A percentile compares a stretch with the other conserved stretches of the same genome.
Conservation (phyloP, 495 filamentous ascomycete genomes). For the Penicillium flavigenum region DNA sequence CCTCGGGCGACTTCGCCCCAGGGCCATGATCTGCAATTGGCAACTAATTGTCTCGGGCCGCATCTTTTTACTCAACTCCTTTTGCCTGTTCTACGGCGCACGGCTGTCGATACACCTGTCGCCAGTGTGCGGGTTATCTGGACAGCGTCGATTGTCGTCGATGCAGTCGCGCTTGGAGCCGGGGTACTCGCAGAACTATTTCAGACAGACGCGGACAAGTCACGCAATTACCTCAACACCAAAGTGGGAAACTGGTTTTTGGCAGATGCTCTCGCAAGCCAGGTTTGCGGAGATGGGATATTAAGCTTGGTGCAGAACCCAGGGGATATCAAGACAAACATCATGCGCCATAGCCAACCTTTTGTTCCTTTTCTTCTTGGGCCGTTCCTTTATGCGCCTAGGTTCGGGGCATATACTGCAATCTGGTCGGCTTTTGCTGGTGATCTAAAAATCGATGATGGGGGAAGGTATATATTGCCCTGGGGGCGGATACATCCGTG, state of each 20-base stretch:
- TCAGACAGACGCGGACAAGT: background rate
- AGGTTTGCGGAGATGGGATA: slow-evolving; percentile 20
- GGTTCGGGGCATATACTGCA: slow-evolving; percentile 40
- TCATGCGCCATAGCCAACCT: slow-evolving; percentile 12
- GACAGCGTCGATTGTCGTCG: slow-evolving; percentile 12
- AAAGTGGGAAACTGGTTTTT: slow-evolving; percentile 34
- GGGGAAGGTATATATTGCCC: slow-evolving; percentile 40
- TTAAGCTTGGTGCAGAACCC: slow-evolving; percentile 27
- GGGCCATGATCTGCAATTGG: slow-evolving; percentile 41
- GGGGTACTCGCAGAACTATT: slow-evolving; percentile 10
- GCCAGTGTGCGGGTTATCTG: slow-evolving; percentile 16
- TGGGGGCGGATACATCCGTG: slow-evolving; percentile 39
- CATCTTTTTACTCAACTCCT: slow-evolving; percentile 37
- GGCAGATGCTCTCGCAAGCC: slow-evolving; percentile 18
- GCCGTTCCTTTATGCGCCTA: slow-evolving; percentile 31
- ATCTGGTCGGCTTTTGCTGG: slow-evolving; percentile 42
- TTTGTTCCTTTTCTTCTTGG: slow-evolving; percentile 15
- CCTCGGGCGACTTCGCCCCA: slow-evolving; percentile 32
- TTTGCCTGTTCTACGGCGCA: slow-evolving; percentile 17
- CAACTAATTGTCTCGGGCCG: slow-evolving; percentile 40
- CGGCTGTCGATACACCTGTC: background rate
- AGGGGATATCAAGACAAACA: slow-evolving; percentile 7
- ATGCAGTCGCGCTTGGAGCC: background rate
- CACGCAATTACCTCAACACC: slow-evolving; percentile 23
- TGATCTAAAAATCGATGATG: slow-evolving; percentile 31